phyloP scores from a whole-genome alignment of 306 rosid genomes.

The Abrus precatorius region DNA sequence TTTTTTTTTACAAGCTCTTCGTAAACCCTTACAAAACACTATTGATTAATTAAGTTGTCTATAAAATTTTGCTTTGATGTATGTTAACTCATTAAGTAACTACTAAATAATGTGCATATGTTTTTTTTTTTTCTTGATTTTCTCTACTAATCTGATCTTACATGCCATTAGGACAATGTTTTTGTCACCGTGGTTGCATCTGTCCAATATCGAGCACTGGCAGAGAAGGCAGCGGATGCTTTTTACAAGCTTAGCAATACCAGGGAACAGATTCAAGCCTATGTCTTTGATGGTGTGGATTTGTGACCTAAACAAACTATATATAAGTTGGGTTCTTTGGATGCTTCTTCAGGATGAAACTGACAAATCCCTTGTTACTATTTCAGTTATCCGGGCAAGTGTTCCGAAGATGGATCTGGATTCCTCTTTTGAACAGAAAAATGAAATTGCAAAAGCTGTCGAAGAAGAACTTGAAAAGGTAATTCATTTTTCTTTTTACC shows the following conservation, averaged over 20 bases:
- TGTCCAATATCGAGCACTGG: conserved; percentile 87
- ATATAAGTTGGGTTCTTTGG: conserved; percentile 20
- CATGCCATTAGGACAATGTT: conserved; percentile 76
- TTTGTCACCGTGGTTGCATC: conserved; percentile 95
- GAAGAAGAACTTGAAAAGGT: conserved; percentile 94
- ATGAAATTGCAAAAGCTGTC: conserved; percentile 89
- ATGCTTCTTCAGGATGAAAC: background rate
- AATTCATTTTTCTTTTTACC: background rate
- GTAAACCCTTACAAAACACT: too few species aligned
- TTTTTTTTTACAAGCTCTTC: too few species aligned
- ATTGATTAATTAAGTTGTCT: background rate
- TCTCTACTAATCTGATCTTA: conserved; percentile 23
- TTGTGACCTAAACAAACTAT: background rate
- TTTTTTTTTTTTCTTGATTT: conserved; percentile 1
- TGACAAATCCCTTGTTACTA: conserved; percentile 25
- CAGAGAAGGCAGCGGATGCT: conserved; percentile 81
- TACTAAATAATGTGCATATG: too few species aligned
- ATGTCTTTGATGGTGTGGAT: conserved; percentile 86
- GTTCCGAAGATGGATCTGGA: conserved; percentile 90
- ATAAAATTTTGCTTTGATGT: background rate
- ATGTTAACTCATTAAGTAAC: too few species aligned
- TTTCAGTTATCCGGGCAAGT: conserved; percentile 82
- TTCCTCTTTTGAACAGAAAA: conserved; percentile 87
- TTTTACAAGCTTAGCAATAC: conserved; percentile 92
- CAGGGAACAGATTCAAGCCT: conserved; percentile 87